Conservation (phyloP, 176 grass and related monocot species). For the Ensete ventricosum region DNA sequence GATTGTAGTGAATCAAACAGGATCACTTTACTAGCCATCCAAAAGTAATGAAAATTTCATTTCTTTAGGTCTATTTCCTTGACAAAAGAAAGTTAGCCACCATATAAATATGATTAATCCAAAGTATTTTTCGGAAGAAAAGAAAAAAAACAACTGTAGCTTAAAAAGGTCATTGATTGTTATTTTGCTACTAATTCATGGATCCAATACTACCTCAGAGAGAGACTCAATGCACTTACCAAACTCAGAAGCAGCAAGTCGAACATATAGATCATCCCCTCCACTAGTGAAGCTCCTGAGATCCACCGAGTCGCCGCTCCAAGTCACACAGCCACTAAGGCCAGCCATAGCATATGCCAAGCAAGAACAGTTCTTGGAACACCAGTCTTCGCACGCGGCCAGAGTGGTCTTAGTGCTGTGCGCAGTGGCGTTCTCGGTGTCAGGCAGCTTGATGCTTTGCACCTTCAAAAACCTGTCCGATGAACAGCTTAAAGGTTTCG, state of each 20-base stretch:
- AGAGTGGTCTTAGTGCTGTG: constrained; percentile 21
- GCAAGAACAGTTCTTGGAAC: constrained; percentile 51
- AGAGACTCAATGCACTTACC: not conserved
- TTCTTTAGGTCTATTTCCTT: no score
- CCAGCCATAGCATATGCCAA: constrained; percentile 38
- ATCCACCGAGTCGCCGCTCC: constrained; percentile 39
- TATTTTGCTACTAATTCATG: no score
- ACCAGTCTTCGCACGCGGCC: constrained; percentile 29
- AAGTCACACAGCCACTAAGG: constrained; percentile 38
- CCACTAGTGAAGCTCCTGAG: constrained; percentile 36
- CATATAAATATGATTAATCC: no score
- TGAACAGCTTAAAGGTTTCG: constrained; percentile 30
- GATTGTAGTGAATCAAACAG: no score
- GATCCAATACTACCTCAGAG: not conserved
- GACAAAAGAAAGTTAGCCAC: no score
- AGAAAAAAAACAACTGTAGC: no score
- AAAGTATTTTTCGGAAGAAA: no score
- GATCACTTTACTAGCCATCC: no score
- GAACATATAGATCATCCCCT: constrained; percentile 53
- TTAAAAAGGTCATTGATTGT: no score
- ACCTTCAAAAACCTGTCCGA: constrained; percentile 39
- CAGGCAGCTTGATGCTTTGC: constrained; percentile 47
- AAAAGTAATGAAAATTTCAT: no score
- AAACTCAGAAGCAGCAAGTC: constrained; percentile 8
- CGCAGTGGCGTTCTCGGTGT: constrained; percentile 31